Evolutionary conservation across 1,139 yeast species (phyloP).

Genomic region (Taiozyma sp.): DNA sequence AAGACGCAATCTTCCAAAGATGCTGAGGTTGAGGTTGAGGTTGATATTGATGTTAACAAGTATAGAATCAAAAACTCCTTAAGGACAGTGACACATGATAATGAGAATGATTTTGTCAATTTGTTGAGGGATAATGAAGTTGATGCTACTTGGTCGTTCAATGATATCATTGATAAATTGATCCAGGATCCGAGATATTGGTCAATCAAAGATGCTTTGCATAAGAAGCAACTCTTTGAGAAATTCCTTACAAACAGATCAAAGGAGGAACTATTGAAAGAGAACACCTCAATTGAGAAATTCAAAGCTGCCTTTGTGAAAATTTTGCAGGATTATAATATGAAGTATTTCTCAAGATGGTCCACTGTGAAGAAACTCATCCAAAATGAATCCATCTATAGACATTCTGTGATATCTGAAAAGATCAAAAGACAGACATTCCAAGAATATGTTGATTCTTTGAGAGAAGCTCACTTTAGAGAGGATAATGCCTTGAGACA

Average conservation of each 20-base stretch:
- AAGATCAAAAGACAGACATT: slow-evolving; percentile 48
- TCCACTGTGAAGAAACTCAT: slow-evolving; percentile 44
- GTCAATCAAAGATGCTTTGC: slow-evolving; percentile 50
- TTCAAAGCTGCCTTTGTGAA: slow-evolving; percentile 49
- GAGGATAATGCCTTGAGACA: slow-evolving; percentile 29
- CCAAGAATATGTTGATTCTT: slow-evolving; percentile 38
- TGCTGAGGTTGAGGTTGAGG: neutral
- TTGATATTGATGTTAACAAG: slow-evolving; percentile 1
- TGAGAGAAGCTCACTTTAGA: slow-evolving; percentile 37
- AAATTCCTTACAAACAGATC: slow-evolving; percentile 51
- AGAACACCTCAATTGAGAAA: slow-evolving; percentile 45
- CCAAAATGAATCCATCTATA: slow-evolving; percentile 61
- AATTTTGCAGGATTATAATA: slow-evolving; percentile 35
- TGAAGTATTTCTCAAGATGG: slow-evolving; percentile 68
- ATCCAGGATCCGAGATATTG: slow-evolving; percentile 64
- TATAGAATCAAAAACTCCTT: slow-evolving; percentile 2
- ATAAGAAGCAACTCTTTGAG: slow-evolving; percentile 60
- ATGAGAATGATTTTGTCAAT: slow-evolving; percentile 41
- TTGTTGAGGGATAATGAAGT: slow-evolving; percentile 51
- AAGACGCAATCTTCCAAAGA: slow-evolving; percentile 1
- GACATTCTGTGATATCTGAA: slow-evolving; percentile 56
- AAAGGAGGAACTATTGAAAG: slow-evolving; percentile 48
- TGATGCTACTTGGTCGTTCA: slow-evolving; percentile 75
- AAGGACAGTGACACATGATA: slow-evolving; percentile 24
- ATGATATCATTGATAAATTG: slow-evolving; percentile 50